Percentiles rank a stretch among this genome's conserved stretches.
These are phyloP conservation scores for Aurinia saxatilis DNA, from an alignment of 345 rosid genomes.

Conservation along the genomic window DNA sequence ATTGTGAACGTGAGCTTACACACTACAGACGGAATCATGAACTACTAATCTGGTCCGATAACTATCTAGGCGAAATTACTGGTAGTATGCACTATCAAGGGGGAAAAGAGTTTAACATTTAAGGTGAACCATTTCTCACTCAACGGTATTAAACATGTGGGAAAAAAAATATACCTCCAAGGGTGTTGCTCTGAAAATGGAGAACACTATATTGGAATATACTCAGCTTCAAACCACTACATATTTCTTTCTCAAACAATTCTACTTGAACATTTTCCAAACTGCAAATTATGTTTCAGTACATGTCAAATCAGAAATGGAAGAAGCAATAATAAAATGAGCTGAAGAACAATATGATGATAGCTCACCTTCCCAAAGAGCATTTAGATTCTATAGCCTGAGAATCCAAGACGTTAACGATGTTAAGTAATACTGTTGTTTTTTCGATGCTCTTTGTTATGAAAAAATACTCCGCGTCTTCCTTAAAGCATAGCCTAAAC, in stretches of 20 bases:
- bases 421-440: conserved; percentile 54
- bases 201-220: conserved; percentile 70
- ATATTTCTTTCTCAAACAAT: conserved; percentile 69
- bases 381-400: conserved; percentile 28
- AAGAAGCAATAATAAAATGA: neutral
- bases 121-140: neutral
- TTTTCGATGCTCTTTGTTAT: conserved; percentile 59
- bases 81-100: neutral
- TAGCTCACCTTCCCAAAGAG: conserved; percentile 57
- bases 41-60: neutral
- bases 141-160: neutral
- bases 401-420: conserved; percentile 42
- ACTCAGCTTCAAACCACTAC: conserved; percentile 53
- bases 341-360: conserved; percentile 11
- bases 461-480: conserved; percentile 53
- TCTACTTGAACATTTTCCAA: conserved; percentile 85
- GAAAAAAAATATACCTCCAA: conserved; percentile 45
- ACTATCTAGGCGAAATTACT: neutral
- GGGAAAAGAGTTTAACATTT: neutral
- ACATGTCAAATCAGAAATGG: conserved; percentile 30
- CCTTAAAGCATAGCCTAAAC: conserved; percentile 49
- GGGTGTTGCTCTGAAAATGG: conserved; percentile 39
- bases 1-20: neutral
- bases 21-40: conserved; percentile 1
- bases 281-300: conserved; percentile 66